Conservation (phyloP, 768 basidiomycete genomes). For the Lentinula sp. region DNA sequence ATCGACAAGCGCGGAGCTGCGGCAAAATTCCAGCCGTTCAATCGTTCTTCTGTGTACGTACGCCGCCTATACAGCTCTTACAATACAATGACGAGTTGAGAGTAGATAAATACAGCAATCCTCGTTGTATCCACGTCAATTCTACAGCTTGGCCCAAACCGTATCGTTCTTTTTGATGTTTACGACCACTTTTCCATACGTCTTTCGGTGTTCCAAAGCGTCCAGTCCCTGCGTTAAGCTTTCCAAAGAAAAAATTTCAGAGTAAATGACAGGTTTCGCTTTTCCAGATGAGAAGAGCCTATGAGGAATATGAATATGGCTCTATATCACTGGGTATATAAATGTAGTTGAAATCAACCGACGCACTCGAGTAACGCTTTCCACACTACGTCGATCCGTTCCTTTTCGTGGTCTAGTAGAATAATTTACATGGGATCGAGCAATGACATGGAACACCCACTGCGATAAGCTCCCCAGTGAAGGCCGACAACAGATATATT, state of each 20-base stretch:
- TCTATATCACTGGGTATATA: background rate
- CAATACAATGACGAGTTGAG: background rate
- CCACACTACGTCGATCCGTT: background rate
- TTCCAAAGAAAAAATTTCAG: conserved; percentile 64
- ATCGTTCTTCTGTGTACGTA: too few species aligned
- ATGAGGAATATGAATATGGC: conserved; percentile 4
- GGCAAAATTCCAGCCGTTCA: too few species aligned
- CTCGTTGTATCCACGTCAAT: background rate
- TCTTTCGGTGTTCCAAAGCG: conserved; percentile 77
- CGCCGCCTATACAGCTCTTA: background rate
- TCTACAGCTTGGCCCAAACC: background rate
- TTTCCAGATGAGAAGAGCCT: conserved; percentile 67
- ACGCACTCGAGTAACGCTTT: conserved; percentile 2
- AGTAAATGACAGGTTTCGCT: conserved; percentile 65
- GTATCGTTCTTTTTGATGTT: conserved; percentile 46
- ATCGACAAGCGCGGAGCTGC: background rate
- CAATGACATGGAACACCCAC: conserved; percentile 34
- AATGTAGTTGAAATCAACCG: background rate
- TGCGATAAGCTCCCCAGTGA: conserved; percentile 78
- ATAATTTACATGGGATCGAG: background rate
- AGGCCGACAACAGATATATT: conserved; percentile 81
- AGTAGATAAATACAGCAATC: background rate
- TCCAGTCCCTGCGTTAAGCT: conserved; percentile 57
- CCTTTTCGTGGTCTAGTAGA: background rate
- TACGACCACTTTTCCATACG: conserved; percentile 89